These are phyloP conservation scores for Lactarius evosmus DNA, from an alignment of 768 basidiomycete species.

Conservation along the genomic window DNA sequence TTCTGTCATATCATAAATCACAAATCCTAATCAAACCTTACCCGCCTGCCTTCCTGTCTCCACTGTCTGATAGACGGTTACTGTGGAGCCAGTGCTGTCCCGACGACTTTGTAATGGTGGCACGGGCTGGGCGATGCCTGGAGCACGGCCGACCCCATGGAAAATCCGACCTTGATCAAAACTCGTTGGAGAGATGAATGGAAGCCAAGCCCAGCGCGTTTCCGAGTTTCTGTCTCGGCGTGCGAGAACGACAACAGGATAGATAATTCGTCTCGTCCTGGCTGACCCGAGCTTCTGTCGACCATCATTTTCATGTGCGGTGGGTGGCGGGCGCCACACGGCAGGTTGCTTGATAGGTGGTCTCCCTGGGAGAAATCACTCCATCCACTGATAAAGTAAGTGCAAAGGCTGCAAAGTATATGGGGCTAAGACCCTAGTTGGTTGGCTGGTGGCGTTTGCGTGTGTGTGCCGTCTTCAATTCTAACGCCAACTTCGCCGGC, in stretches of 20 bases:
- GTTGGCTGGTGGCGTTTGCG: neutral
- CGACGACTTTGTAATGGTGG: slow-evolving; percentile 6
- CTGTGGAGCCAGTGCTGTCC: neutral
- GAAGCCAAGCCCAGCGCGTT: neutral
- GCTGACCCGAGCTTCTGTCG: neutral
- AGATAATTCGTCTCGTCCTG: neutral
- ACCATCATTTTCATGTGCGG: neutral
- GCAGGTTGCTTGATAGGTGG: neutral
- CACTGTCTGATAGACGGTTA: neutral
- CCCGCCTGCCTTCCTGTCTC: neutral
- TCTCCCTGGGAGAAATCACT: too few relatives aligned
- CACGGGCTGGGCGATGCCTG: neutral
- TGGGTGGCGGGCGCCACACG: too few relatives aligned
- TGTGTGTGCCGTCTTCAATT: neutral
- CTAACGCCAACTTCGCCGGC: neutral
- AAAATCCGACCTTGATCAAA: neutral
- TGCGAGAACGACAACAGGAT: neutral
- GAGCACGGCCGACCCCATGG: neutral
- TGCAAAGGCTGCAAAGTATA: neutral
- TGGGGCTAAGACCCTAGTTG: neutral
- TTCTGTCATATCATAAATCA: slow-evolving; percentile 17
- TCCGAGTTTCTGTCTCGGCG: neutral
- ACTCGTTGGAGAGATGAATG: neutral
- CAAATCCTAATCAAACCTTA: slow-evolving; percentile 20
- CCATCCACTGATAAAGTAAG: too few relatives aligned